Percentiles rank a stretch among this genome's conserved stretches.
phyloP scores from a whole-genome alignment of 2,329 filamentous ascomycete genomes.

The Sphaerulina musiva region DNA sequence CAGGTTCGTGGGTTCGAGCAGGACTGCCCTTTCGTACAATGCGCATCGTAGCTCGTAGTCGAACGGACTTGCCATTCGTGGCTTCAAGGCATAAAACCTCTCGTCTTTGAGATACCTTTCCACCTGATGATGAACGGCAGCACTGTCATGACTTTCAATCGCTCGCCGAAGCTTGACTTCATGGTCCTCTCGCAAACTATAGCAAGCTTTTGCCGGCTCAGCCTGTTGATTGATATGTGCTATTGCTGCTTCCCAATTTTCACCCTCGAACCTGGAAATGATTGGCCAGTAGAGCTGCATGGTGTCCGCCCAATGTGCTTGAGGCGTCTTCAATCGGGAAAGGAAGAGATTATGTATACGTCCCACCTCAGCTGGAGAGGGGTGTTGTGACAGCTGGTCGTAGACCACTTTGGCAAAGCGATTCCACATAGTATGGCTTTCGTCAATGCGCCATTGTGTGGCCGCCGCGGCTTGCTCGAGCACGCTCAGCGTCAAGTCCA shows the following conservation, averaged over 20 bases:
- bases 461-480: constrained; percentile 67
- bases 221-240: constrained; percentile 58
- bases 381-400: constrained; percentile 57
- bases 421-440: constrained; percentile 74
- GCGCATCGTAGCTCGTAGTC: constrained; percentile 51
- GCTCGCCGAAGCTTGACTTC: constrained; percentile 61
- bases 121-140: constrained; percentile 50
- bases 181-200: constrained; percentile 53
- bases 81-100: constrained; percentile 50
- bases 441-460: constrained; percentile 66
- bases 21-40: constrained; percentile 73
- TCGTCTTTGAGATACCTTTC: constrained; percentile 82
- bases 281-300: constrained; percentile 69
- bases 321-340: constrained; percentile 64
- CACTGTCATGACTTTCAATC: constrained; percentile 49
- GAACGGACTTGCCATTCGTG: constrained; percentile 33
- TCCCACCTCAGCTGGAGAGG: constrained; percentile 51
- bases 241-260: constrained; percentile 69
- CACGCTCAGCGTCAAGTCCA: constrained; percentile 58
- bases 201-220: constrained; percentile 57
- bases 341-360: constrained; percentile 64
- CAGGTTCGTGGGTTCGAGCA: constrained; percentile 65
- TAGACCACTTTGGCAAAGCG: constrained; percentile 63
- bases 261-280: constrained; percentile 57
- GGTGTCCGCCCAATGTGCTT: constrained; percentile 68